A percentile compares a stretch with the other conserved stretches of the same genome.
These are phyloP conservation scores for Abortiporus biennis DNA, from an alignment of 1,284 basidiomycete species.

Conservation along the genomic window DNA sequence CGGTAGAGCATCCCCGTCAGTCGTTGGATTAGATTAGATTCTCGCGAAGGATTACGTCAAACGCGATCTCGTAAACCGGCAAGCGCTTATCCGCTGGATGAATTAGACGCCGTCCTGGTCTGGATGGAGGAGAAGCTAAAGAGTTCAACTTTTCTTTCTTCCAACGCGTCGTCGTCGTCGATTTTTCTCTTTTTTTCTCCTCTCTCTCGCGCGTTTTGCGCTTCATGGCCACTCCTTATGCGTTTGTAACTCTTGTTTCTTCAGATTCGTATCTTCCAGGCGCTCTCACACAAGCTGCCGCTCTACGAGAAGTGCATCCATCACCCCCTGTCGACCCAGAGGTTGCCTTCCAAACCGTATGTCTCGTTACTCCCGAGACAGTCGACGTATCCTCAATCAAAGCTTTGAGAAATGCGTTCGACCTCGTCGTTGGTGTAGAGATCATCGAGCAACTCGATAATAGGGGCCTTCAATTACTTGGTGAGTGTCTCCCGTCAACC, in stretches of 20 bases:
- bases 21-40: no score
- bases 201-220: slow-evolving; percentile 16
- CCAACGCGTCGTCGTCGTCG: slow-evolving; percentile 18
- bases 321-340: slow-evolving; percentile 46
- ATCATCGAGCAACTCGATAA: slow-evolving; percentile 65
- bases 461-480: slow-evolving; percentile 72
- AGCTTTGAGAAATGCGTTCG: slow-evolving; percentile 74
- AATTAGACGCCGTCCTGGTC: no score
- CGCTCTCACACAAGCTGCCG: slow-evolving; percentile 80
- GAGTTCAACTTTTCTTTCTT: not conserved
- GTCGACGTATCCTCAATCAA: slow-evolving; percentile 85
- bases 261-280: slow-evolving; percentile 91
- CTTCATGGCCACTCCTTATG: slow-evolving; percentile 60
- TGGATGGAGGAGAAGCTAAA: no score
- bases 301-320: slow-evolving; percentile 76
- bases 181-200: slow-evolving; percentile 12
- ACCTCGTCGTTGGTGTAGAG: slow-evolving; percentile 89
- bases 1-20: no score
- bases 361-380: slow-evolving; percentile 90
- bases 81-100: no score
- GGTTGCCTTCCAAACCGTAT: slow-evolving; percentile 79
- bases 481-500: no score
- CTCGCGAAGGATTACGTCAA: no score
- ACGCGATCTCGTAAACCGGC: no score
- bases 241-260: slow-evolving; percentile 87